Percentiles rank a stretch among this genome's conserved stretches.
These are phyloP conservation scores for Musa troglodytarum DNA, from an alignment of 176 grass and related monocot species.

Conservation along the genomic window DNA sequence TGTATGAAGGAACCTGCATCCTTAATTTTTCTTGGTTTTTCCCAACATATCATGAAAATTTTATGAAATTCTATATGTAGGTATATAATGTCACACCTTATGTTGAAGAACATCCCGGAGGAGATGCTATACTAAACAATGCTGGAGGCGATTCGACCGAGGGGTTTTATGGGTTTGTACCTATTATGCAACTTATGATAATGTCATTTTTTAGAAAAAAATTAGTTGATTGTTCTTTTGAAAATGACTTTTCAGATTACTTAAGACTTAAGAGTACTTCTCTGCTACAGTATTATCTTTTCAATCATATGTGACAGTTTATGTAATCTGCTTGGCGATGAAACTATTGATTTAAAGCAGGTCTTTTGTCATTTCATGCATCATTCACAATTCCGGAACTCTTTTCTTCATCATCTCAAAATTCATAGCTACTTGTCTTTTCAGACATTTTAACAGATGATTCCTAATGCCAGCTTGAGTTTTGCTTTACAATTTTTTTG, in stretches of 20 bases:
- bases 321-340: too few species aligned
- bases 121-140: conserved; percentile 82
- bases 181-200: not conserved
- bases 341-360: too few species aligned
- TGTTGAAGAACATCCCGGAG: conserved; percentile 88
- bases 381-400: not conserved
- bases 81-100: conserved; percentile 87
- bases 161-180: conserved; percentile 65
- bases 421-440: not conserved
- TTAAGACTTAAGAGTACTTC: not conserved
- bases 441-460: not conserved
- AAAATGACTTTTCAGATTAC: not conserved
- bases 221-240: not conserved
- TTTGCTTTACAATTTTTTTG: not conserved
- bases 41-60: not conserved
- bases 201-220: too few species aligned
- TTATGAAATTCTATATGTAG: conserved; percentile 30
- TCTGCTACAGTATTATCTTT: too few species aligned
- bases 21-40: not conserved
- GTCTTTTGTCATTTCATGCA: not conserved
- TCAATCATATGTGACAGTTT: too few species aligned
- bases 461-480: too few species aligned
- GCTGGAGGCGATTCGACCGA: conserved; percentile 73
- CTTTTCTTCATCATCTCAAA: not conserved
- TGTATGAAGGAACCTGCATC: conserved; percentile 9